phyloP scores from a whole-genome alignment of 73 alveolate genomes.

The Diophrys sp. region DNA sequence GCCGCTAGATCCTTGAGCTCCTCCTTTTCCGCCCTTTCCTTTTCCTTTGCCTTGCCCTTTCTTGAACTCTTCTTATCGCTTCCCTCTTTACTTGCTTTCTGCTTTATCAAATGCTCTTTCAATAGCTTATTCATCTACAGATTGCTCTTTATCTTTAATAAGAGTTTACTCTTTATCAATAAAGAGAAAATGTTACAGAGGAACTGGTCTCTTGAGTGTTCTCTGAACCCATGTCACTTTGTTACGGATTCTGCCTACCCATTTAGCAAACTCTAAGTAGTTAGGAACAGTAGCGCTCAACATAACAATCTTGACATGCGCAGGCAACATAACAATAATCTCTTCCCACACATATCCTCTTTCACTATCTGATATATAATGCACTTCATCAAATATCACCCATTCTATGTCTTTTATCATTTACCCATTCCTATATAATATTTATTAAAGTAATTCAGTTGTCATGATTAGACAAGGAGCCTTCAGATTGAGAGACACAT shows the following conservation, averaged over 20 bases:
- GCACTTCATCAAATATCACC: constrained; percentile 97
- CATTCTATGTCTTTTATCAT: constrained; percentile 81
- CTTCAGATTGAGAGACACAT: constrained; percentile 72
- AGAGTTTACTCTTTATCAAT: constrained; percentile 61
- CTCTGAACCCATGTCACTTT: constrained; percentile 85
- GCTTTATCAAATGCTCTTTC: constrained; percentile 53
- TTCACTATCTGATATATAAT: constrained; percentile 93
- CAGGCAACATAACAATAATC: constrained; percentile 92
- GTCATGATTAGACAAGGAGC: constrained; percentile 98
- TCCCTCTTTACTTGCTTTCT: constrained; percentile 52
- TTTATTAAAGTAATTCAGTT: constrained; percentile 93
- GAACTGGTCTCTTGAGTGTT: constrained; percentile 93
- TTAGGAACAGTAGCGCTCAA: constrained; percentile 98
- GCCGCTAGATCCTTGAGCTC: constrained; percentile 20
- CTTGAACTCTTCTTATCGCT: constrained; percentile 48
- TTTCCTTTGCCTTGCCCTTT: constrained; percentile 20
- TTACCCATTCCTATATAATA: constrained; percentile 85
- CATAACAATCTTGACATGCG: constrained; percentile 86
- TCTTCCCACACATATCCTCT: constrained; percentile 99
- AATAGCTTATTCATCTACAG: constrained; percentile 55
- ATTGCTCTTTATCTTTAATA: constrained; percentile 73
- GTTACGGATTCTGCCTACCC: constrained; percentile 96
- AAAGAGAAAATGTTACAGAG: constrained; percentile 86
- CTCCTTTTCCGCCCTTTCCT: constrained; percentile 13
- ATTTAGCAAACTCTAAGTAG: constrained; percentile 94